Conservation (phyloP, 1,284 basidiomycete species). For the Peniophora sp. region DNA sequence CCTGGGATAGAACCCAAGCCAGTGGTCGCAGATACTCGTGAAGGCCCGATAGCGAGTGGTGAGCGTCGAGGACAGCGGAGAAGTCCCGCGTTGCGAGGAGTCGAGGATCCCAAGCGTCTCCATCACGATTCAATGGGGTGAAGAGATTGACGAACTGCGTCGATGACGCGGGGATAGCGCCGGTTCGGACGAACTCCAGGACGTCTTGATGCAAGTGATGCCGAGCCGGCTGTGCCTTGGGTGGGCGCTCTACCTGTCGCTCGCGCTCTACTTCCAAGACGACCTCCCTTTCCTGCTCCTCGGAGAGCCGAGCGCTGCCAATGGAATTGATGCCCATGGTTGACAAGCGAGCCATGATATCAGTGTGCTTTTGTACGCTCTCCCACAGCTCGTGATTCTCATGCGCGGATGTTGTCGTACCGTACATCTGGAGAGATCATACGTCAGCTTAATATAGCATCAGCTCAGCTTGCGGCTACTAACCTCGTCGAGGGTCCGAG, state of each 20-base stretch:
- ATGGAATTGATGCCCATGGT: constrained; percentile 19
- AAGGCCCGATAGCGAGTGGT: background rate
- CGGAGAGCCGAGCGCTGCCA: constrained; percentile 21
- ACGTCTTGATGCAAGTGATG: constrained; percentile 21
- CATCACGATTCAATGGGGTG: background rate
- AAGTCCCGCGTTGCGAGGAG: constrained; percentile 26
- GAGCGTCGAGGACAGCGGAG: constrained; percentile 13
- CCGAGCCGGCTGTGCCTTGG: constrained; percentile 14
- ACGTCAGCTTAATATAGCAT: background rate
- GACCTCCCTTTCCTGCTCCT: constrained; percentile 46
- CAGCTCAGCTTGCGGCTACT: too few relatives aligned
- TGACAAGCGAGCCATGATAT: constrained; percentile 19
- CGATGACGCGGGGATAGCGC: constrained; percentile 9
- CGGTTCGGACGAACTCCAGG: constrained; percentile 19
- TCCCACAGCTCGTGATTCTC: background rate
- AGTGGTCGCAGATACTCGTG: constrained; percentile 33
- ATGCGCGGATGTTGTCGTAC: background rate
- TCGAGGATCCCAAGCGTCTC: background rate
- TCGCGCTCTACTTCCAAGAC: constrained; percentile 35
- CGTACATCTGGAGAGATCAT: background rate
- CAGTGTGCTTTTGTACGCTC: constrained; percentile 9
- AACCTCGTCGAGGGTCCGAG: constrained; percentile 22
- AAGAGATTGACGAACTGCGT: constrained; percentile 5
- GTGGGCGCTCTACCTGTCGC: constrained; percentile 27
- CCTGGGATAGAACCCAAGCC: constrained; percentile 32